These are phyloP conservation scores for Combretum micranthum DNA, from an alignment of 345 rosid species.

Conservation along the genomic window DNA sequence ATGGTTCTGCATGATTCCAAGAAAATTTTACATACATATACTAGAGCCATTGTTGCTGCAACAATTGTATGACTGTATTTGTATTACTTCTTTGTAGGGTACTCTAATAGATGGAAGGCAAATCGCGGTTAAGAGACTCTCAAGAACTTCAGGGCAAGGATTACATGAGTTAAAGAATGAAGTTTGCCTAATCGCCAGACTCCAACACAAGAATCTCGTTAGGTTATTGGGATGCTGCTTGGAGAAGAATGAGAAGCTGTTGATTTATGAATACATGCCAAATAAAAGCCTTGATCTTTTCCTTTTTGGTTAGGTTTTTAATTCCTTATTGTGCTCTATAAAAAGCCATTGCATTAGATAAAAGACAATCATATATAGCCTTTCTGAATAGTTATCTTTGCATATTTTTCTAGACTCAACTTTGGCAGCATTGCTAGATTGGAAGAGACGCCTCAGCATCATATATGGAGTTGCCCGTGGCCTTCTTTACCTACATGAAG, in stretches of 20 bases:
- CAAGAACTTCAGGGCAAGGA: conserved; percentile 43
- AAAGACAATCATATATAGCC: not conserved
- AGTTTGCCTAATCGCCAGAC: conserved; percentile 38
- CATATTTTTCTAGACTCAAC: conserved; percentile 17
- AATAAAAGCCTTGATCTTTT: conserved; percentile 43
- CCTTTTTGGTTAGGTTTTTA: conserved; percentile 27
- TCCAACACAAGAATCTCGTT: conserved; percentile 53
- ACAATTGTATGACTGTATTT: not conserved
- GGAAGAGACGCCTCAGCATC: conserved; percentile 38
- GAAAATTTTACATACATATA: not conserved
- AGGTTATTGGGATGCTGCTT: conserved; percentile 44
- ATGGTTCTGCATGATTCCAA: not conserved
- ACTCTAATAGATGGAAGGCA: conserved; percentile 28
- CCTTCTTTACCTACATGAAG: conserved; percentile 44
- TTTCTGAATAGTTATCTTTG: not conserved
- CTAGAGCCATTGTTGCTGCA: not conserved
- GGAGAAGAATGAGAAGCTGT: conserved; percentile 38
- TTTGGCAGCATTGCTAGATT: conserved; percentile 26
- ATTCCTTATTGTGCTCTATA: not conserved
- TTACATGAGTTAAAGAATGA: conserved; percentile 45
- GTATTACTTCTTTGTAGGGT: conserved; percentile 24
- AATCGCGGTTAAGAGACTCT: conserved; percentile 49
- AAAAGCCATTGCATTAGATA: not conserved
- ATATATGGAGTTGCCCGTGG: conserved; percentile 38
- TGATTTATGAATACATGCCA: conserved; percentile 42